Conservation (phyloP, 345 rosid species). For the Gossypium longicalyx region DNA sequence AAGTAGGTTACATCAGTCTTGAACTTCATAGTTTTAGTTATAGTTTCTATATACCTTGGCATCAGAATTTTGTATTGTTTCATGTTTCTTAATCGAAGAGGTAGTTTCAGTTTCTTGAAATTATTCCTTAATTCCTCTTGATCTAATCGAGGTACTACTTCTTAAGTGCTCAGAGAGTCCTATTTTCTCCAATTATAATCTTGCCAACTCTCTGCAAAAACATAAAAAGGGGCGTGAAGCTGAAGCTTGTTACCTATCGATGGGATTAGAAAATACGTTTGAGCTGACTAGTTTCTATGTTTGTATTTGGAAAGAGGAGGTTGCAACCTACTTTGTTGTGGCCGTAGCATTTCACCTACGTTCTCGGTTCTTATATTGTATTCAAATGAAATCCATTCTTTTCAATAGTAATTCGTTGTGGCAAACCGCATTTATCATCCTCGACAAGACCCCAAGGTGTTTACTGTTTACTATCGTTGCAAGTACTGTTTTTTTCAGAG, state of each 20-base stretch:
- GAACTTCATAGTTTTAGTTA: not conserved
- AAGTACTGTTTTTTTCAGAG: not conserved
- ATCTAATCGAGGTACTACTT: too few species aligned
- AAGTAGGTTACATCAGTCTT: not conserved
- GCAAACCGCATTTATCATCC: not conserved
- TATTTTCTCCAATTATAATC: not conserved
- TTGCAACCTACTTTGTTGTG: not conserved
- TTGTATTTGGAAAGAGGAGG: not conserved
- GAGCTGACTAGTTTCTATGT: not conserved
- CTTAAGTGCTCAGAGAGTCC: too few species aligned
- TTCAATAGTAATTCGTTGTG: not conserved
- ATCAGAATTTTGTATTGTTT: not conserved
- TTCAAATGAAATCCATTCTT: too few species aligned
- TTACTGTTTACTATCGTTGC: not conserved
- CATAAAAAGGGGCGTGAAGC: not conserved
- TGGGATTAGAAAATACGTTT: not conserved
- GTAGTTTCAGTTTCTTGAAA: not conserved
- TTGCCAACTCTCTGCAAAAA: not conserved
- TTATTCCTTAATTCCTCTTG: too few species aligned
- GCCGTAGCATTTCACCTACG: not conserved
- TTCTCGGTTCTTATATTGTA: not conserved
- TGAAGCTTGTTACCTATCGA: not conserved
- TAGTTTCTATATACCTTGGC: not conserved
- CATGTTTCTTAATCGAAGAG: not conserved
- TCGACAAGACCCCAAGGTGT: not conserved